Evolutionary conservation across 2,329 filamentous ascomycete genomes (phyloP).

Genomic region (Akanthomyces lecanii): DNA sequence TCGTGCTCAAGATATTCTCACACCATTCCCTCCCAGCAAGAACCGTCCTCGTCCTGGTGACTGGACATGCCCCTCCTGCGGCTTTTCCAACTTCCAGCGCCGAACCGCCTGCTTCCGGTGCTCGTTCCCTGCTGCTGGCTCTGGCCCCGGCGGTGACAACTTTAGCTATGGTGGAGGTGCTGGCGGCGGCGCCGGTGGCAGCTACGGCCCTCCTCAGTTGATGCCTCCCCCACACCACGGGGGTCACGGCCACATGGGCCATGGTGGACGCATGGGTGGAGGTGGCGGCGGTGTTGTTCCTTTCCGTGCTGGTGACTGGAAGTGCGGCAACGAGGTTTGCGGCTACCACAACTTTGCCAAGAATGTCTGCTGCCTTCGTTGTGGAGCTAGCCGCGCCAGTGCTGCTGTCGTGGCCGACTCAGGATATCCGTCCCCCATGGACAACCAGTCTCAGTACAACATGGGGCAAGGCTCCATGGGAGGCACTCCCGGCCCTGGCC

Average conservation of each 20-base stretch:
- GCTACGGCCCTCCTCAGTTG: conserved; percentile 69
- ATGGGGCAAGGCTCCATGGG: conserved; percentile 88
- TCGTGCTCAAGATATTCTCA: conserved; percentile 90
- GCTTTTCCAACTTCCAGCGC: conserved; percentile 98
- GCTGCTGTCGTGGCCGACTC: conserved; percentile 94
- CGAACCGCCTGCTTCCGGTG: conserved; percentile 98
- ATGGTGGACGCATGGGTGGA: conserved; percentile 67
- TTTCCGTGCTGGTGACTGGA: conserved; percentile 98
- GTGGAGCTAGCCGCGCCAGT: conserved; percentile 88
- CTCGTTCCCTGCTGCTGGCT: conserved; percentile 92
- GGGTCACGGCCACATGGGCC: conserved; percentile 49
- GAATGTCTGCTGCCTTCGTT: conserved; percentile 96
- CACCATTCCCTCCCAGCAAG: conserved; percentile 96
- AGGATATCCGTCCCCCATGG: conserved; percentile 86
- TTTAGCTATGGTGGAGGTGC: conserved; percentile 42
- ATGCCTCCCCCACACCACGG: conserved; percentile 65
- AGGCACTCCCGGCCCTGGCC: conserved; percentile 72
- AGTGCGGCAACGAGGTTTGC: conserved; percentile 95
- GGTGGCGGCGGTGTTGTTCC: conserved; percentile 77
- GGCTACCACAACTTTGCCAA: conserved; percentile 99
- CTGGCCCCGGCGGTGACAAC: conserved; percentile 63
- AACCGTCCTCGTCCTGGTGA: conserved; percentile 95
- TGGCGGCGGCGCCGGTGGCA: neutral
- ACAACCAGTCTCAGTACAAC: conserved; percentile 73
- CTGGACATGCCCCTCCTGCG: conserved; percentile 98